These are phyloP conservation scores for Cicer bijugum DNA, from an alignment of 306 rosid genomes.

Conservation along the genomic window DNA sequence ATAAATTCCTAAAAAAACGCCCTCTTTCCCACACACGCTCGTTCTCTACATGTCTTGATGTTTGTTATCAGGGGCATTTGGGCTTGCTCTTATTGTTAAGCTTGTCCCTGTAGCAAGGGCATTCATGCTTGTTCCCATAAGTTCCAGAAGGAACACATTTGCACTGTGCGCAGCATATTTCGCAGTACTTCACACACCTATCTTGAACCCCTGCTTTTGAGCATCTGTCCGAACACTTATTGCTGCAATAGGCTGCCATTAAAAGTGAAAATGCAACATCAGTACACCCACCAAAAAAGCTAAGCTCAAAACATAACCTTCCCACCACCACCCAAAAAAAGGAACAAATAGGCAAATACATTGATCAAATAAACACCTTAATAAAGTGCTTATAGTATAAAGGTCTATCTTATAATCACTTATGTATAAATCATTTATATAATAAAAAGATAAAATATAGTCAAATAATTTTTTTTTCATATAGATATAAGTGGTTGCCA, in stretches of 20 bases:
- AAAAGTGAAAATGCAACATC: neutral
- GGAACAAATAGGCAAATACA: no score
- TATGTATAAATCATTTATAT: no score
- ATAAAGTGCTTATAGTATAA: no score
- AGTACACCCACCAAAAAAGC: neutral
- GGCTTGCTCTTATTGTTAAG: constrained; percentile 62
- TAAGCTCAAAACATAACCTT: no score
- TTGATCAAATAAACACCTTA: no score
- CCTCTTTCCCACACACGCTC: neutral
- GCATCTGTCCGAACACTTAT: constrained; percentile 63
- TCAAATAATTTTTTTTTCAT: no score
- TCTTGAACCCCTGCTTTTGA: constrained; percentile 61
- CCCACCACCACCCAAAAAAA: no score
- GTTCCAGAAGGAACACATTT: constrained; percentile 87
- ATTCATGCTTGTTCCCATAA: constrained; percentile 77
- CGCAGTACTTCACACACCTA: constrained; percentile 73
- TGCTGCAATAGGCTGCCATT: constrained; percentile 50
- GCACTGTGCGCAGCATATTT: constrained; percentile 69
- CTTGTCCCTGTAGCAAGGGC: constrained; percentile 82
- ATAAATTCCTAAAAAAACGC: neutral
- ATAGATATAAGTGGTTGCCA: no score
- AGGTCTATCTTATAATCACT: no score
- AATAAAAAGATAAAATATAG: no score
- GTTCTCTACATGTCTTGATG: no score
- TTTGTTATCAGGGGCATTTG: constrained; percentile 67